phyloP scores from a whole-genome alignment of 2,329 filamentous ascomycete genomes.

The Fusarium hostae region DNA sequence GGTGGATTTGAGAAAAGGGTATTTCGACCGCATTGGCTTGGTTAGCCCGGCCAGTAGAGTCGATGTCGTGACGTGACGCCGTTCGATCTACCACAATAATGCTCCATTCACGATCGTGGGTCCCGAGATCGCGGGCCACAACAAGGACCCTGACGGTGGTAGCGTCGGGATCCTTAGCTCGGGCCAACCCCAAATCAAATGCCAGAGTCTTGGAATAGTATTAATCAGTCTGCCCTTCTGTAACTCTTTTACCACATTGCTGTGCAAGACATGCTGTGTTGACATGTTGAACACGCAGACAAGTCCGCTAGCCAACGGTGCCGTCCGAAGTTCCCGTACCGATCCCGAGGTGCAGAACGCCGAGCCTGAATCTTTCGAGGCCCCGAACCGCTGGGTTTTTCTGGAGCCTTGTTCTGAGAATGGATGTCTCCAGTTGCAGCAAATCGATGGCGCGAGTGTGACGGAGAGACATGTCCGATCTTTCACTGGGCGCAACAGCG shows the following conservation, averaged over 20 bases:
- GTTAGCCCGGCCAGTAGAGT: slow-evolving; percentile 3
- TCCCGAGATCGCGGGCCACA: slow-evolving; percentile 39
- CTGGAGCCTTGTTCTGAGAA: slow-evolving; percentile 6
- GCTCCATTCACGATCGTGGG: slow-evolving; percentile 38
- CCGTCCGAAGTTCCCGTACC: slow-evolving; percentile 18
- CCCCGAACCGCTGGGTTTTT: slow-evolving; percentile 4
- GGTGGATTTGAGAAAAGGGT: not conserved
- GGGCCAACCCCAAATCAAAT: slow-evolving; percentile 4
- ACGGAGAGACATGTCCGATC: slow-evolving; percentile 1
- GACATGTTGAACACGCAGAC: slow-evolving; percentile 13
- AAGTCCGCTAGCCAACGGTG: slow-evolving; percentile 18
- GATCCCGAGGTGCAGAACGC: slow-evolving; percentile 14
- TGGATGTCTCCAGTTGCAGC: slow-evolving; percentile 4
- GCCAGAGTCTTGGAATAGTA: not conserved
- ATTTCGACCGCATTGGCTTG: not conserved
- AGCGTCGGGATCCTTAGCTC: slow-evolving; percentile 37
- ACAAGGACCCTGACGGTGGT: slow-evolving; percentile 39
- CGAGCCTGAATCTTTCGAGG: not conserved
- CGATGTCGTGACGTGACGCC: slow-evolving; percentile 7
- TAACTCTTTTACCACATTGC: not conserved
- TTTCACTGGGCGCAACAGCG: slow-evolving; percentile 2
- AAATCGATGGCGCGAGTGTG: slow-evolving; percentile 31
- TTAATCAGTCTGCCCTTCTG: not conserved
- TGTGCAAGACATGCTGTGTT: not conserved
- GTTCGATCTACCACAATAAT: slow-evolving; percentile 28